These are phyloP conservation scores for Podaxis sp. DNA, from an alignment of 768 basidiomycete species.

Conservation along the genomic window DNA sequence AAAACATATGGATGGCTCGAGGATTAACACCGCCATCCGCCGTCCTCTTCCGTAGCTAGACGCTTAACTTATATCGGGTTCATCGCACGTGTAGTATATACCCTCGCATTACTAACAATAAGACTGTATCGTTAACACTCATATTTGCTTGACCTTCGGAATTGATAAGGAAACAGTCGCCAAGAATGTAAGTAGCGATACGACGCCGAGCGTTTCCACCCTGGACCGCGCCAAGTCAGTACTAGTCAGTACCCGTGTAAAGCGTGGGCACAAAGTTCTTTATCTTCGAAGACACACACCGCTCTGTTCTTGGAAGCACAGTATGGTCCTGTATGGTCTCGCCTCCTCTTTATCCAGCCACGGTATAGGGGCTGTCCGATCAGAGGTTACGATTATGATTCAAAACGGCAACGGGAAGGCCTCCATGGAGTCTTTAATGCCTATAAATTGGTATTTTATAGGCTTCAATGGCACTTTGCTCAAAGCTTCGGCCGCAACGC, in stretches of 20 bases:
- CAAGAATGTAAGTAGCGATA: background rate
- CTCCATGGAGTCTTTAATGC: too few relatives aligned
- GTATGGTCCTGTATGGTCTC: background rate
- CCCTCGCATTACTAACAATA: constrained; percentile 10
- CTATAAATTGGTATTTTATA: too few relatives aligned
- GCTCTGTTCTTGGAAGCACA: background rate
- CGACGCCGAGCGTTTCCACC: background rate
- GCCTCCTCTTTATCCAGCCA: background rate
- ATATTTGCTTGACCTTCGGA: background rate
- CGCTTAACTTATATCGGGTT: constrained; percentile 9
- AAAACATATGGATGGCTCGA: constrained; percentile 48
- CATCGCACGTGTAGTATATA: constrained; percentile 12
- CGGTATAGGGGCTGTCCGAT: too few relatives aligned
- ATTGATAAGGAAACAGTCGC: background rate
- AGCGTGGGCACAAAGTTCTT: background rate
- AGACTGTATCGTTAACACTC: background rate
- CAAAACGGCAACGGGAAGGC: too few relatives aligned
- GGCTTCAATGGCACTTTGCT: too few relatives aligned
- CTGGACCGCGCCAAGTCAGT: background rate
- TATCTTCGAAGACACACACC: background rate
- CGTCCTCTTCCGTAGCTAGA: background rate
- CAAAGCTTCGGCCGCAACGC: too few relatives aligned
- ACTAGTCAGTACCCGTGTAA: background rate
- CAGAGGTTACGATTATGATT: too few relatives aligned
- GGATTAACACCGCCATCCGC: background rate